Percentiles rank a stretch among this genome's conserved stretches.
These are phyloP conservation scores for Puccinia coronata DNA, from an alignment of 1,284 basidiomycete genomes.

Conservation along the genomic window DNA sequence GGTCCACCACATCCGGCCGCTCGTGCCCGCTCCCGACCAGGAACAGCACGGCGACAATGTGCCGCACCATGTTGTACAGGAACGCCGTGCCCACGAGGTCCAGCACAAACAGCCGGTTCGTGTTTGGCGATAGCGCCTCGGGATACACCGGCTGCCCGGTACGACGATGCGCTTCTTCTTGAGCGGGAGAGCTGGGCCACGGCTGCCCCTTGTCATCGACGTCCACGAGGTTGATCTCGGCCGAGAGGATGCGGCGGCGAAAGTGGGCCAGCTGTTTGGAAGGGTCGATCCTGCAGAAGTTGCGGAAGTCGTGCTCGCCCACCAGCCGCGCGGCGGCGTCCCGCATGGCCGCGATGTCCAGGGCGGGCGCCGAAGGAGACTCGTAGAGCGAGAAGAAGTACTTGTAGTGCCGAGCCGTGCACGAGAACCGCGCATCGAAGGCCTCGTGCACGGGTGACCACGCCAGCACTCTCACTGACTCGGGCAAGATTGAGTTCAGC, in stretches of 20 bases:
- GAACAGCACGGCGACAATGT: constrained; percentile 91
- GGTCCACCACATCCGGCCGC: constrained; percentile 69
- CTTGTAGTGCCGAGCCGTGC: constrained; percentile 88
- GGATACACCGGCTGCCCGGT: not conserved
- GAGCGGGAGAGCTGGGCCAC: not conserved
- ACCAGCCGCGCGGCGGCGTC: constrained; percentile 72
- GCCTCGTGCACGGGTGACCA: constrained; percentile 83
- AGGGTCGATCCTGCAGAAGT: constrained; percentile 92
- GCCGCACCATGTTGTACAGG: constrained; percentile 94
- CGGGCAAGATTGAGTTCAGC: constrained; percentile 86
- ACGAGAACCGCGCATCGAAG: constrained; percentile 89
- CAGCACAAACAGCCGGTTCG: constrained; percentile 60
- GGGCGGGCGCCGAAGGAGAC: constrained; percentile 57
- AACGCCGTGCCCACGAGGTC: constrained; percentile 88
- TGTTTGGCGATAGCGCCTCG: not conserved
- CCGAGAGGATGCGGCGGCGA: constrained; percentile 68
- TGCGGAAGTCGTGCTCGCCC: constrained; percentile 93
- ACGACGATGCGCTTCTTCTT: not conserved
- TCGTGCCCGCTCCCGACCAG: constrained; percentile 83
- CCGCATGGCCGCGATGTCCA: constrained; percentile 76
- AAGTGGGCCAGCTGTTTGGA: constrained; percentile 87
- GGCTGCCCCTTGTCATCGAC: constrained; percentile 30
- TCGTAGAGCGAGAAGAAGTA: constrained; percentile 75
- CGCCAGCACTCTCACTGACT: constrained; percentile 84
- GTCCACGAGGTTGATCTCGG: constrained; percentile 64